phyloP scores from a whole-genome alignment of 179 eudicot genomes.

The Pouteria campechiana region DNA sequence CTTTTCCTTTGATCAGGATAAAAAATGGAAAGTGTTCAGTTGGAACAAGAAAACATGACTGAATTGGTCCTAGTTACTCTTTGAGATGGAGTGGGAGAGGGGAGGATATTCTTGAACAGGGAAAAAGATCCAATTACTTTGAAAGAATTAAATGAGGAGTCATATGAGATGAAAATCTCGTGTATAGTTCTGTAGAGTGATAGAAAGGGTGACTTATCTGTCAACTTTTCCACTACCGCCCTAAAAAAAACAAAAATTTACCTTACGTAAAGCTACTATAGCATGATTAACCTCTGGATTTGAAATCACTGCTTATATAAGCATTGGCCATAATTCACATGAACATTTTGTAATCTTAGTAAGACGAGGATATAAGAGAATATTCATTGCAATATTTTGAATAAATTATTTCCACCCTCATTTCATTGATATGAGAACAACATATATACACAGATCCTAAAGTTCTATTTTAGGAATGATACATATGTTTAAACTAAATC shows the following conservation, averaged over 20 bases:
- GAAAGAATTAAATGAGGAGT: not conserved
- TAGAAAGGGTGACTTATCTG: not conserved
- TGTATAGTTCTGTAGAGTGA: not conserved
- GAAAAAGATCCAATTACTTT: constrained; percentile 1
- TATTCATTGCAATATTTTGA: not conserved
- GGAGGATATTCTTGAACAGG: not conserved
- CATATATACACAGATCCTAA: not conserved
- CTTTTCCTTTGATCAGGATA: too few species aligned
- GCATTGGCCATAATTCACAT: too few species aligned
- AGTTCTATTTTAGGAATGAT: not conserved
- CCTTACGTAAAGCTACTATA: not conserved
- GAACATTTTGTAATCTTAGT: too few species aligned
- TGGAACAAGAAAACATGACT: too few species aligned
- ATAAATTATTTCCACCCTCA: not conserved
- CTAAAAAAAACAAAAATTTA: not conserved
- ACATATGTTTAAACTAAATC: not conserved
- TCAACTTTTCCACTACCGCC: not conserved
- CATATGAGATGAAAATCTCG: not conserved
- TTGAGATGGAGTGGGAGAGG: not conserved
- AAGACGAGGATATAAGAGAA: not conserved
- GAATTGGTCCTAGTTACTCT: constrained; percentile 1
- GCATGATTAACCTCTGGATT: not conserved
- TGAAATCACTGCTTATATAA: too few species aligned
- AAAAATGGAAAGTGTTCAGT: too few species aligned
- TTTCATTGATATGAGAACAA: not conserved